Percentiles rank a stretch among this genome's conserved stretches.
Conservation (phyloP, 257 asterid species). For the Schizonepeta tenuifolia region DNA sequence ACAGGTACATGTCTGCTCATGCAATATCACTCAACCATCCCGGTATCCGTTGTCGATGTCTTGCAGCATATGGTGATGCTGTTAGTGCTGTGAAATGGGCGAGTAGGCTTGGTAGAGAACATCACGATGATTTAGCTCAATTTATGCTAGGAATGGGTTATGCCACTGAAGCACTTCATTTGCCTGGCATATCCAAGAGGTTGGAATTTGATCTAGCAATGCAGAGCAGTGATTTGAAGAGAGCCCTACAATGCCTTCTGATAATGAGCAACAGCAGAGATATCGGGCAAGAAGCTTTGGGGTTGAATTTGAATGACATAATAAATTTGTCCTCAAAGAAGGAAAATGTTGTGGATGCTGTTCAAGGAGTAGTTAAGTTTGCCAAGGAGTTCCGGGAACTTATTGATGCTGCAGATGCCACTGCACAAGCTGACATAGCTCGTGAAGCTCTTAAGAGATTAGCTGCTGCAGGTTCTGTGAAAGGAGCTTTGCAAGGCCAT, state of each 20-base stretch:
- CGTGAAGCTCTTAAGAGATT: constrained; percentile 97
- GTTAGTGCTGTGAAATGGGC: constrained; percentile 99
- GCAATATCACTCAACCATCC: constrained; percentile 98
- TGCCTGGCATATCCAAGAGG: constrained; percentile 97
- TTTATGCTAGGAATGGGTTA: constrained; percentile 99
- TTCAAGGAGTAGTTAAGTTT: constrained; percentile 93
- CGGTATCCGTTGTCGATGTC: constrained; percentile 96
- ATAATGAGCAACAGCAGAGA: constrained; percentile 98
- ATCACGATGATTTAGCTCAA: constrained; percentile 97
- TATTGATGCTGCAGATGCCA: constrained; percentile 99
- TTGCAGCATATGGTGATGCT: constrained; percentile 99
- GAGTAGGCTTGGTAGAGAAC: constrained; percentile 94
- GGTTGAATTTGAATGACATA: constrained; percentile 86
- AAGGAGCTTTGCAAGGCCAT: constrained; percentile 92
- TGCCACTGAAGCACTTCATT: constrained; percentile 98
- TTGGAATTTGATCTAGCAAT: constrained; percentile 95
- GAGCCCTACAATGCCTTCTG: constrained; percentile 96
- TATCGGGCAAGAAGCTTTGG: constrained; percentile 94
- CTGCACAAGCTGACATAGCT: constrained; percentile 95
- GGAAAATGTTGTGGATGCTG: constrained; percentile 93
- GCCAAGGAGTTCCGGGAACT: constrained; percentile 92
- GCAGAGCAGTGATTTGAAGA: constrained; percentile 91
- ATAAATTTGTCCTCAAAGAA: constrained; percentile 85
- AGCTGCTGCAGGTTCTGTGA: constrained; percentile 98
- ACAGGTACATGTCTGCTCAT: constrained; percentile 94